phyloP scores from a whole-genome alignment of 1,139 yeast species.

The Scheffersomyces cryptocercus region DNA sequence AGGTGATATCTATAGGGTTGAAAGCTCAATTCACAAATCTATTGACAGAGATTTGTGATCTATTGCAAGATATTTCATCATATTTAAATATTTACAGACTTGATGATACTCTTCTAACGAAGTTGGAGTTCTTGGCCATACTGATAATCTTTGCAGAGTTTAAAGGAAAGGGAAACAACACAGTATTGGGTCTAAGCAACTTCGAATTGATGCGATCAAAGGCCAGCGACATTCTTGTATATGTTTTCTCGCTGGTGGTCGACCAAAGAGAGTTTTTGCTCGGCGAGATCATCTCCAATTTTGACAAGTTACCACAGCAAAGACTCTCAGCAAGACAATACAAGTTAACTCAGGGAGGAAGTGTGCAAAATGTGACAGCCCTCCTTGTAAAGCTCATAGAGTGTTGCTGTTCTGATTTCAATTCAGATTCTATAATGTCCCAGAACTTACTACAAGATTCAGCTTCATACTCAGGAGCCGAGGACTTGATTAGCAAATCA shows the following conservation, averaged over 20 bases:
- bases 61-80: conserved; percentile 1
- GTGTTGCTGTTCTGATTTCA: conserved; percentile 13
- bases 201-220: conserved; percentile 33
- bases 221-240: conserved; percentile 38
- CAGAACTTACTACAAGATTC: background rate
- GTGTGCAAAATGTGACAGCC: conserved; percentile 50
- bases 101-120: conserved; percentile 34
- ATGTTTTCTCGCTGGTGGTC: conserved; percentile 45
- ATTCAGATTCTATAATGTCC: background rate
- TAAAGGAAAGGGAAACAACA: conserved; percentile 20
- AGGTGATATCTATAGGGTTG: background rate
- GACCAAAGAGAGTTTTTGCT: conserved; percentile 61
- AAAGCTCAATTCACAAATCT: conserved; percentile 5
- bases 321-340: conserved; percentile 45
- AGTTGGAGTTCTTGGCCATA: conserved; percentile 50
- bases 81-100: conserved; percentile 2
- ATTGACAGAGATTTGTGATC: conserved; percentile 4
- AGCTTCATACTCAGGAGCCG: background rate
- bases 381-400: conserved; percentile 50
- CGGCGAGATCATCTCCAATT: conserved; percentile 56
- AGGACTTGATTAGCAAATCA: background rate
- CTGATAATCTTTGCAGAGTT: conserved; percentile 35
- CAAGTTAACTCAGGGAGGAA: conserved; percentile 43
- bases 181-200: conserved; percentile 11
- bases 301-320: conserved; percentile 48